Conservation (phyloP, 768 basidiomycete genomes). For the Rickenella mellea region DNA sequence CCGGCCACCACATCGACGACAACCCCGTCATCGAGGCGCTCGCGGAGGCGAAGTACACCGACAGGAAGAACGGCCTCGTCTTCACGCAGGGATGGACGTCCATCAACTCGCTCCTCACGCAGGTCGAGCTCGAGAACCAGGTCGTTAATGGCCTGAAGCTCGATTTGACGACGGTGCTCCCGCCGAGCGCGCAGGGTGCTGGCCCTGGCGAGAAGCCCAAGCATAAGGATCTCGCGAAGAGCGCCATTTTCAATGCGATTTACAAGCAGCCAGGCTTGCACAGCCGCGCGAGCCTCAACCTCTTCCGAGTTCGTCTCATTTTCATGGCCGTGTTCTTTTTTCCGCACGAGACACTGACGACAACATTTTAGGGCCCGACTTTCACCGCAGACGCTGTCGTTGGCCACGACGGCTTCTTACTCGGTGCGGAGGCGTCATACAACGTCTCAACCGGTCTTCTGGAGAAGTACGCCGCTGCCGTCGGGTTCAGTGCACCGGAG, state of each 20-base stretch:
- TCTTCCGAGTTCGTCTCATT: slow-evolving; percentile 70
- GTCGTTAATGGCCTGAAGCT: slow-evolving; percentile 97
- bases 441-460: slow-evolving; percentile 91
- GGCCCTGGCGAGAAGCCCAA: not conserved
- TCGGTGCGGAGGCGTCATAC: slow-evolving; percentile 94
- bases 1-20: slow-evolving; percentile 73
- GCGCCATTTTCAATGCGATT: slow-evolving; percentile 69
- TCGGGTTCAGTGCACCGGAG: slow-evolving; percentile 94
- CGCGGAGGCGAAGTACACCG: slow-evolving; percentile 89
- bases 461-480: slow-evolving; percentile 83
- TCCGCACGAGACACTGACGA: not conserved
- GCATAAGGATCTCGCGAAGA: slow-evolving; percentile 44
- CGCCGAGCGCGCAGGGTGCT: slow-evolving; percentile 77
- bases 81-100: slow-evolving; percentile 97
- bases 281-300: slow-evolving; percentile 81
- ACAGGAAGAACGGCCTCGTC: slow-evolving; percentile 87
- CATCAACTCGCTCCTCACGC: slow-evolving; percentile 81
- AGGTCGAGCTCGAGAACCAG: slow-evolving; percentile 93
- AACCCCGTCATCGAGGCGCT: slow-evolving; percentile 71
- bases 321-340: not conserved
- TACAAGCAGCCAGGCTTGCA: slow-evolving; percentile 97
- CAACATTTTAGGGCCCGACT: slow-evolving; percentile 68
- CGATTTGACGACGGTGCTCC: slow-evolving; percentile 74
- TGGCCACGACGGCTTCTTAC: slow-evolving; percentile 94
- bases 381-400: slow-evolving; percentile 94